Conservation (phyloP, 371 early-diverging fungal species). For the Batrachochytrium dendrobatidis region DNA sequence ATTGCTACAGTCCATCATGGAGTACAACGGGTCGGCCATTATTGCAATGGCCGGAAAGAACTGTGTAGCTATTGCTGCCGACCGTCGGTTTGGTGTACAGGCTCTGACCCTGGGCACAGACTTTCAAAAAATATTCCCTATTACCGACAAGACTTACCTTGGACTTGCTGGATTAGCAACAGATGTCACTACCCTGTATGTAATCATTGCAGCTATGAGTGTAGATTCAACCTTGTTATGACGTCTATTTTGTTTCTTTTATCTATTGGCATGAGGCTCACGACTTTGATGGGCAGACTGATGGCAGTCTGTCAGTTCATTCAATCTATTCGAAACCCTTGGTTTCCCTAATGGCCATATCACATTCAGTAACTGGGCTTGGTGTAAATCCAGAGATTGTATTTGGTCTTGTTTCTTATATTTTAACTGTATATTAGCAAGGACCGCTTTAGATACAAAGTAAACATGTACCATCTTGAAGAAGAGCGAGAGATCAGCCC, state of each 20-base stretch:
- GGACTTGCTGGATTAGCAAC: slow-evolving; percentile 96
- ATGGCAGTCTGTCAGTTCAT: too few species aligned
- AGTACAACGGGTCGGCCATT: slow-evolving; percentile 90
- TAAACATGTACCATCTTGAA: slow-evolving; percentile 94
- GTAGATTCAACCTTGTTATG: neutral
- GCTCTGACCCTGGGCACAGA: slow-evolving; percentile 89
- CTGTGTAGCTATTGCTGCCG: slow-evolving; percentile 97
- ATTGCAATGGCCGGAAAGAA: slow-evolving; percentile 98
- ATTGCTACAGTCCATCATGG: slow-evolving; percentile 35
- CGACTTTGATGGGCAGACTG: too few species aligned
- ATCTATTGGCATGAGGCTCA: too few species aligned
- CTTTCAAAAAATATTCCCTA: slow-evolving; percentile 89
- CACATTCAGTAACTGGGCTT: too few species aligned
- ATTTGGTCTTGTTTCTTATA: too few species aligned
- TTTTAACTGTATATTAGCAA: too few species aligned
- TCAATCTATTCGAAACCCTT: too few species aligned
- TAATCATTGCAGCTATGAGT: neutral
- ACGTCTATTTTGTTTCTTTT: slow-evolving; percentile 1
- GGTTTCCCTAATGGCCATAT: too few species aligned
- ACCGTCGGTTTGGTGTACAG: slow-evolving; percentile 75
- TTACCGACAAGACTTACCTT: slow-evolving; percentile 78
- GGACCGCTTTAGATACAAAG: slow-evolving; percentile 88
- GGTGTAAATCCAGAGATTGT: too few species aligned
- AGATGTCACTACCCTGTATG: slow-evolving; percentile 94
- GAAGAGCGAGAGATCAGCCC: slow-evolving; percentile 97